Percentiles rank a stretch among this genome's conserved stretches.
Evolutionary conservation across 164 flowering plant genomes (phyloP).

Genomic region (Stephania yunnanensis): DNA sequence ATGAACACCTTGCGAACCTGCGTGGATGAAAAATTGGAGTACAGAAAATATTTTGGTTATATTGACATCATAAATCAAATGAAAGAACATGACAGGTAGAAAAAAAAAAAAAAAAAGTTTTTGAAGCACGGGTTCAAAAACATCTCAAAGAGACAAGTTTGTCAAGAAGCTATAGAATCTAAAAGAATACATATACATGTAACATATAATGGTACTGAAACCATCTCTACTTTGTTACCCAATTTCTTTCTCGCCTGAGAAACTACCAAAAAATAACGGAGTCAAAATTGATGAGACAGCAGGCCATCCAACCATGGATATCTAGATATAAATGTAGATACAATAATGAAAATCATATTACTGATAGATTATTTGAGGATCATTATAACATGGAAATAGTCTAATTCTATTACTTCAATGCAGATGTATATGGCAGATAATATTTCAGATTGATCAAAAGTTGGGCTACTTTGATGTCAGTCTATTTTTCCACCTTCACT

Average conservation of each 20-base stretch:
- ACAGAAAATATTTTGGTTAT: background rate
- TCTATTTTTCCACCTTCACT: no score
- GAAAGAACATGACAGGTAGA: background rate
- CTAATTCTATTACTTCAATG: no score
- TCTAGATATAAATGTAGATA: background rate
- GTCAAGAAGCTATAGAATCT: background rate
- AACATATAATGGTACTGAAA: background rate
- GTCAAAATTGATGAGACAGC: background rate
- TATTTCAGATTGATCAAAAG: no score
- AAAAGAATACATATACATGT: background rate
- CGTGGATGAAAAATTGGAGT: slow-evolving; percentile 7
- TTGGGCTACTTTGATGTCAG: no score
- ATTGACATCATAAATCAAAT: background rate
- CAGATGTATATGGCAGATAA: no score
- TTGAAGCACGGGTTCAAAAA: background rate
- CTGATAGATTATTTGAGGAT: no score
- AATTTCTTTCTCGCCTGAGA: background rate
- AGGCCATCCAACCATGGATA: background rate
- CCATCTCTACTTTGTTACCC: background rate
- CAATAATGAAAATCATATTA: no score
- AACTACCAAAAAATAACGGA: background rate
- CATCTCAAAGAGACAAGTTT: background rate
- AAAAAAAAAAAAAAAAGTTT: background rate
- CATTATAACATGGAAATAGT: no score
- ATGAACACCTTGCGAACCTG: slow-evolving; percentile 74